Conservation (phyloP, 306 rosid species). For the Potentilla sterilis region DNA sequence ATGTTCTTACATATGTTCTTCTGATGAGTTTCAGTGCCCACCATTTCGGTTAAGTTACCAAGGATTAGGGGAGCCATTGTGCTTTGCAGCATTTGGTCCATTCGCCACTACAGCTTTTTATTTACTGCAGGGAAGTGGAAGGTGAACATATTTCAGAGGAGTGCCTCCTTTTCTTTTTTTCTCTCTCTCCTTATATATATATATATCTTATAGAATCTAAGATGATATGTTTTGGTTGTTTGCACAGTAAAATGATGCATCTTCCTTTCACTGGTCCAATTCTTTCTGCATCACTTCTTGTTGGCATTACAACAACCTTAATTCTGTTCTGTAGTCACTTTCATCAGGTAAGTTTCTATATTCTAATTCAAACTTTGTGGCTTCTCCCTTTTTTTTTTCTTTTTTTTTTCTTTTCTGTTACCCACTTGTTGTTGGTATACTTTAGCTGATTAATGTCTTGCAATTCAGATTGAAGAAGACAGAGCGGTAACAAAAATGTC, state of each 20-base stretch:
- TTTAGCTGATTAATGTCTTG: slow-evolving; percentile 22
- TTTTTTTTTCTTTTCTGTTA: too few species aligned
- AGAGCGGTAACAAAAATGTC: slow-evolving; percentile 76
- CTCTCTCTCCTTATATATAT: too few species aligned
- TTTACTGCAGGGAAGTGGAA: slow-evolving; percentile 68
- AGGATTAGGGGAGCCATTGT: slow-evolving; percentile 91
- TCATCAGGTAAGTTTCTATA: slow-evolving; percentile 60
- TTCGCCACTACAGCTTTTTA: slow-evolving; percentile 81
- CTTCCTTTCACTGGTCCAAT: slow-evolving; percentile 53
- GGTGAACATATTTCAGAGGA: slow-evolving; percentile 40
- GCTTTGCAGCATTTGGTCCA: slow-evolving; percentile 93
- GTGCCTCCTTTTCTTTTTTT: not conserved
- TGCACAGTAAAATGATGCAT: slow-evolving; percentile 46
- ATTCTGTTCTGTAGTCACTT: slow-evolving; percentile 93
- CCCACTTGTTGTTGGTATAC: not conserved
- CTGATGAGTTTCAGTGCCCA: slow-evolving; percentile 64
- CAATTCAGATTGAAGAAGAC: slow-evolving; percentile 69
- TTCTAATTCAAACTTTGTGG: not conserved
- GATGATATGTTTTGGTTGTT: slow-evolving; percentile 24
- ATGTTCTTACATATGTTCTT: not conserved
- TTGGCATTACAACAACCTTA: slow-evolving; percentile 78
- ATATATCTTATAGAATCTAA: too few species aligned
- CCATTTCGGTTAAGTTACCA: slow-evolving; percentile 90
- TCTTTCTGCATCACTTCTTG: slow-evolving; percentile 73
- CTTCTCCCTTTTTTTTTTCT: not conserved